phyloP scores from a whole-genome alignment of 768 basidiomycete species.

The Mycena amicta region DNA sequence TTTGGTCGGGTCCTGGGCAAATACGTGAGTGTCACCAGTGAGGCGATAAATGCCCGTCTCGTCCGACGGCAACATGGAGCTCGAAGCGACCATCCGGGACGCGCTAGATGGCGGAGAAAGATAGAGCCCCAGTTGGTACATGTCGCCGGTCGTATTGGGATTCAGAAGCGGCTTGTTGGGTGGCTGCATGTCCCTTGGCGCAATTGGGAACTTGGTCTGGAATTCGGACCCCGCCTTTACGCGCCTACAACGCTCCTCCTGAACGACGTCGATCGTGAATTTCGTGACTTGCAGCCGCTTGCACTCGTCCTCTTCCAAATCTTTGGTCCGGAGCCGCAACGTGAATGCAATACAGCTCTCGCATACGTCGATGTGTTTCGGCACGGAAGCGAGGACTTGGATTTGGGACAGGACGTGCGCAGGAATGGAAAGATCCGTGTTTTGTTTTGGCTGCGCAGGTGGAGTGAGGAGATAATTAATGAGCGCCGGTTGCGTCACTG shows the following conservation, averaged over 20 bases:
- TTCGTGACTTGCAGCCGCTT: conserved; percentile 57
- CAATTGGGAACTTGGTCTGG: conserved; percentile 54
- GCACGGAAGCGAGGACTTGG: conserved; percentile 65
- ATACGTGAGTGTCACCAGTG: conserved; percentile 52
- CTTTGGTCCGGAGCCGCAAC: conserved; percentile 61
- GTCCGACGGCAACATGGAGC: conserved; percentile 52
- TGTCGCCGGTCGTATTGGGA: conserved; percentile 55
- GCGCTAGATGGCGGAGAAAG: conserved; percentile 25
- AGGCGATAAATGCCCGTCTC: conserved; percentile 53
- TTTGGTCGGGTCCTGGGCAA: conserved; percentile 40
- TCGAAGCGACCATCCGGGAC: conserved; percentile 34
- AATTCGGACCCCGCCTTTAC: conserved; percentile 45
- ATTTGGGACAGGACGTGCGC: conserved; percentile 59
- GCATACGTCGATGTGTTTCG: conserved; percentile 52
- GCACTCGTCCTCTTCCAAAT: conserved; percentile 50
- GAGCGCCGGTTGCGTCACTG: conserved; percentile 31
- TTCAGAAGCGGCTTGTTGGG: conserved; percentile 59
- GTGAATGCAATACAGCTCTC: conserved; percentile 54
- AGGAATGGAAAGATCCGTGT: conserved; percentile 42
- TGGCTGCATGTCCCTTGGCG: conserved; percentile 59
- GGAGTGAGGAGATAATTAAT: conserved; percentile 50
- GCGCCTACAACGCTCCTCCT: conserved; percentile 70
- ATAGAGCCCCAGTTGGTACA: conserved; percentile 52
- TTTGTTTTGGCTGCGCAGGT: conserved; percentile 22
- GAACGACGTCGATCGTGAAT: conserved; percentile 59